Conservation (phyloP, 495 filamentous ascomycete genomes). For the Podospora didyma region DNA sequence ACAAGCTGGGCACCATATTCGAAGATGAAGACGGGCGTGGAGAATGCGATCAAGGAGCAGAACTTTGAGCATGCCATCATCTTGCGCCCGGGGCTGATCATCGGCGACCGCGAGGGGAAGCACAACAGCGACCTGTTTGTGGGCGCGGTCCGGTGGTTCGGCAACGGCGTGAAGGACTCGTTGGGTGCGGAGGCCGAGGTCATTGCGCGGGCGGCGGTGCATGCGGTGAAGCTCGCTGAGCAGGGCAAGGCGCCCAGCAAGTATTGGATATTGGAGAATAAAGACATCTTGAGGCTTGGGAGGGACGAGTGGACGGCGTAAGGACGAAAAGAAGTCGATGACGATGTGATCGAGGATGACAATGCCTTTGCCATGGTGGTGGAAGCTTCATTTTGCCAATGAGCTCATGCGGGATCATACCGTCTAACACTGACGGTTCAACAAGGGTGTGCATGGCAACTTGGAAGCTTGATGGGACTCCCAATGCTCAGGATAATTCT, state of each 20-base stretch:
- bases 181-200: constrained; percentile 73
- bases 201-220: constrained; percentile 70
- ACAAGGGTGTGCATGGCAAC: too few species aligned
- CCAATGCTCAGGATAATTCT: too few species aligned
- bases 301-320: constrained; percentile 37
- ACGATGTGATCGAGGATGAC: neutral
- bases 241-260: constrained; percentile 45
- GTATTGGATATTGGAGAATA: constrained; percentile 43
- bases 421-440: too few species aligned
- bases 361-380: too few species aligned
- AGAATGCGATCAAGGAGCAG: constrained; percentile 66
- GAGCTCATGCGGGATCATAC: too few species aligned
- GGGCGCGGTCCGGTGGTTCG: constrained; percentile 36
- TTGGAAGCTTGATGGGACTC: too few species aligned
- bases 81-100: constrained; percentile 67
- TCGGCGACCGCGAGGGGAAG: constrained; percentile 61
- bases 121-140: constrained; percentile 47
- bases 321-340: neutral
- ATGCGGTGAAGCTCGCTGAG: constrained; percentile 42
- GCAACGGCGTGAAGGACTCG: constrained; percentile 50
- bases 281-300: constrained; percentile 48
- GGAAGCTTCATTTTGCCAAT: too few species aligned
- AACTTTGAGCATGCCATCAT: constrained; percentile 74
- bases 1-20: constrained; percentile 46
- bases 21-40: constrained; percentile 77